A percentile compares a stretch with the other conserved stretches of the same genome.
Conservation (phyloP, 129 eudicot species). For the Solidago caesia region DNA sequence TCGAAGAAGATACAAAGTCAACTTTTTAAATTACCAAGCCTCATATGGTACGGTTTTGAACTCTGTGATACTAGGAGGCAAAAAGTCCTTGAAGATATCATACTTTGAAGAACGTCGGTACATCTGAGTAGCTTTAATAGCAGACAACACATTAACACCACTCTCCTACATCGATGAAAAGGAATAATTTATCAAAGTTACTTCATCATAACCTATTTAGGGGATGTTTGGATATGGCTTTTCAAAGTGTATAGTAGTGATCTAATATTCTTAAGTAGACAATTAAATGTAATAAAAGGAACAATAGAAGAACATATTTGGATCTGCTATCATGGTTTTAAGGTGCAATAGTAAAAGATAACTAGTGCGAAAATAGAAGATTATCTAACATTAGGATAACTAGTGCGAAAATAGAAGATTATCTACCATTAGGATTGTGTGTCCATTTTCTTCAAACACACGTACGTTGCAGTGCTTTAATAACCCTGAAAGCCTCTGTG, state of each 20-base stretch:
- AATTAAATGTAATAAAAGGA: not conserved
- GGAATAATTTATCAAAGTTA: not conserved
- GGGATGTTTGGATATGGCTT: not conserved
- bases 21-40: conserved; percentile 32
- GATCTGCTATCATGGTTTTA: not conserved
- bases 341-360: too few relatives aligned
- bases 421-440: conserved; percentile 71
- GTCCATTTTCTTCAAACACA: conserved; percentile 64
- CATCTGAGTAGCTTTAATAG: conserved; percentile 53
- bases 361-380: not conserved
- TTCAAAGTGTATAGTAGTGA: not conserved
- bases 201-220: not conserved
- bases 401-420: not conserved
- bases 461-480: conserved; percentile 55
- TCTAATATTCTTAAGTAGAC: too few relatives aligned
- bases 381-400: conserved; percentile 47
- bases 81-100: conserved; percentile 61
- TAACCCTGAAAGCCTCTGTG: conserved; percentile 52
- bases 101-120: conserved; percentile 62
- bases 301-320: not conserved
- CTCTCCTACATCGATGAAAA: conserved; percentile 54
- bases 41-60: conserved; percentile 42
- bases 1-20: not conserved
- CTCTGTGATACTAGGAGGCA: conserved; percentile 83
- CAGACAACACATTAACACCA: conserved; percentile 68